These are phyloP conservation scores for Marasmius tenuissimus DNA, from an alignment of 1,284 basidiomycete genomes.

Conservation along the genomic window DNA sequence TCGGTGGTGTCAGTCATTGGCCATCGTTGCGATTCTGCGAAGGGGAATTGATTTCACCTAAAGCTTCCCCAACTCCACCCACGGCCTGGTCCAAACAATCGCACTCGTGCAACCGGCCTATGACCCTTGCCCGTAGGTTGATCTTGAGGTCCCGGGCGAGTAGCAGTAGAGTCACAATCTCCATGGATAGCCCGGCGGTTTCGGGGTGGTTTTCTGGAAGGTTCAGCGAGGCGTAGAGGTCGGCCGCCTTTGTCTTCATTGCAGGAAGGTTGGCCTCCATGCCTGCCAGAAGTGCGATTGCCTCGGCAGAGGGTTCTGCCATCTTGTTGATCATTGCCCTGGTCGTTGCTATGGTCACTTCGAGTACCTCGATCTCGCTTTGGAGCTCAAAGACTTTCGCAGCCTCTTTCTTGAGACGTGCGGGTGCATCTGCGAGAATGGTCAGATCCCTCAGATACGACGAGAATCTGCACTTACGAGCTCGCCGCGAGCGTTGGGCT, in stretches of 20 bases:
- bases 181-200: no score
- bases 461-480: background rate
- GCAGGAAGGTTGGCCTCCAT: background rate
- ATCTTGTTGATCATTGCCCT: background rate
- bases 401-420: background rate
- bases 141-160: no score
- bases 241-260: background rate
- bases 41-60: no score
- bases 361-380: background rate
- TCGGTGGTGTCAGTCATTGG: no score
- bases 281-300: background rate
- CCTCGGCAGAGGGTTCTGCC: background rate
- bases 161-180: no score
- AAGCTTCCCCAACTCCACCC: no score
- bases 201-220: background rate
- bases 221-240: background rate
- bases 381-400: background rate
- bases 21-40: no score
- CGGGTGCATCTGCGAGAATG: background rate
- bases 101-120: no score
- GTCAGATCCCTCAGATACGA: background rate
- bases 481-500: background rate
- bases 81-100: no score
- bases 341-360: background rate
- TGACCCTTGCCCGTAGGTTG: no score